A percentile compares a stretch with the other conserved stretches of the same genome.
Evolutionary conservation across 768 basidiomycete species (phyloP).

Genomic region (Mycena galopus): DNA sequence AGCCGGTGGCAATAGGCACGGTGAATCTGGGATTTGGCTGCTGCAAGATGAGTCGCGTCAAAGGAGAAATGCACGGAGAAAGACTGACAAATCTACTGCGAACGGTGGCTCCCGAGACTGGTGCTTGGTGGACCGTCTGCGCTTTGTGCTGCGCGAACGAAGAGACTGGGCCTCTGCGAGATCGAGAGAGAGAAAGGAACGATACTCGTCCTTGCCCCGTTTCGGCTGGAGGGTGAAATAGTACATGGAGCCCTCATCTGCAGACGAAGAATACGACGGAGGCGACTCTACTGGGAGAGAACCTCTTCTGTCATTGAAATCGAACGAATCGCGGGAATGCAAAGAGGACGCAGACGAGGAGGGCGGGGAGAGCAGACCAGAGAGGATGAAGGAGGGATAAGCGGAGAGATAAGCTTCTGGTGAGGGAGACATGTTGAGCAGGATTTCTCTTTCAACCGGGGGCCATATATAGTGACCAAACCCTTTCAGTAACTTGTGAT

Average conservation of each 20-base stretch:
- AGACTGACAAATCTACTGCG: slow-evolving; percentile 22
- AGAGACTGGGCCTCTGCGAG: slow-evolving; percentile 54
- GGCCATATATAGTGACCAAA: background rate
- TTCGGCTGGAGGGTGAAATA: slow-evolving; percentile 53
- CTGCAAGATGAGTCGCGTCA: background rate
- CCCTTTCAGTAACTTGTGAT: too few species aligned
- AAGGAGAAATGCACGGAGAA: background rate
- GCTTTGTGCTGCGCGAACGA: slow-evolving; percentile 46
- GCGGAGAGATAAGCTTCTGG: background rate
- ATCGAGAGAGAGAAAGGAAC: slow-evolving; percentile 66
- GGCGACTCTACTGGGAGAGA: slow-evolving; percentile 37
- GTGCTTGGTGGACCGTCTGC: slow-evolving; percentile 39
- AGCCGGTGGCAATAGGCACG: slow-evolving; percentile 2
- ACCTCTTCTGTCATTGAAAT: slow-evolving; percentile 31
- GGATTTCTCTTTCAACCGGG: background rate
- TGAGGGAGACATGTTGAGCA: background rate
- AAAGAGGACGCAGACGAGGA: slow-evolving; percentile 26
- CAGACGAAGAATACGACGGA: slow-evolving; percentile 19
- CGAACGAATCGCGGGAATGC: slow-evolving; percentile 23
- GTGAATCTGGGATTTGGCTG: slow-evolving; percentile 27
- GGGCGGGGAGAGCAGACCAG: slow-evolving; percentile 53
- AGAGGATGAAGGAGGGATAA: slow-evolving; percentile 50
- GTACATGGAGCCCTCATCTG: slow-evolving; percentile 44
- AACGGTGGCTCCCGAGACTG: slow-evolving; percentile 23
- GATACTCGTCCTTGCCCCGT: slow-evolving; percentile 46